Base-by-base conservation (phyloP, 2,329 filamentous ascomycete genomes). In the Colletotrichum gigasporum region DNA sequence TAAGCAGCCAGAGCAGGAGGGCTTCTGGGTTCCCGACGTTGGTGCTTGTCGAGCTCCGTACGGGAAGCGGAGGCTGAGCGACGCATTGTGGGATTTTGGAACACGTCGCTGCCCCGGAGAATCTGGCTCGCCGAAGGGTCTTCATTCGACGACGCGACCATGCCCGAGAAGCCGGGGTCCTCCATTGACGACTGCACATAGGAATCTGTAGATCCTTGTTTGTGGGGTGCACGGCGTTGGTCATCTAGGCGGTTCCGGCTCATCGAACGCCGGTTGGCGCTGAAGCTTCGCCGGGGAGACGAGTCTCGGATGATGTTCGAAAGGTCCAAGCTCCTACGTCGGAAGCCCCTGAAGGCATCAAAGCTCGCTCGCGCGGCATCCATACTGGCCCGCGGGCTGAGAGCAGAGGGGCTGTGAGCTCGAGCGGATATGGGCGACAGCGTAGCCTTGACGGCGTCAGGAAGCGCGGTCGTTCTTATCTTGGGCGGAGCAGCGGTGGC, bases 61-160 rank as follows among this genome's bases (percentile, higher is more conserved):
- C 66, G 66, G n/a, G 66, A 58, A 18, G 35, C 74, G 0, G 83
- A 84, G 2, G 72, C 74, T 0, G 85, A 84, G 9, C 82, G 80
- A 24, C 80, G 83, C 71, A 94, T 86, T 0, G 90, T 92, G 14
- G 93, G 93, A 24, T 89, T 90, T 69, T 91, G 89, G 71, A 99
- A 98, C 8, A 97, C 91, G 70, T 96, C 93, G 70, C 94, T 97
- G 32, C 92, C 89, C 55, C 88, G 87, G 8, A 99, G 80, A 35
- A 98, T 97, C 76, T 97, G 94, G 74, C 95, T 98, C 3, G 92
- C 95, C 3, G 94, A 96, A 48, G 91, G 90, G 62, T 94, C 92
- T 41, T 94, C 91, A 56, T 86, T 87, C 1, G 88, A 89, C 3
- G 91, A 92, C 4, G 89, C 83, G 2, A 90, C 83, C 30, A 90